Evolutionary conservation across 176 grass and related monocot species (phyloP).

Genomic region (Zoysia japonica): DNA sequence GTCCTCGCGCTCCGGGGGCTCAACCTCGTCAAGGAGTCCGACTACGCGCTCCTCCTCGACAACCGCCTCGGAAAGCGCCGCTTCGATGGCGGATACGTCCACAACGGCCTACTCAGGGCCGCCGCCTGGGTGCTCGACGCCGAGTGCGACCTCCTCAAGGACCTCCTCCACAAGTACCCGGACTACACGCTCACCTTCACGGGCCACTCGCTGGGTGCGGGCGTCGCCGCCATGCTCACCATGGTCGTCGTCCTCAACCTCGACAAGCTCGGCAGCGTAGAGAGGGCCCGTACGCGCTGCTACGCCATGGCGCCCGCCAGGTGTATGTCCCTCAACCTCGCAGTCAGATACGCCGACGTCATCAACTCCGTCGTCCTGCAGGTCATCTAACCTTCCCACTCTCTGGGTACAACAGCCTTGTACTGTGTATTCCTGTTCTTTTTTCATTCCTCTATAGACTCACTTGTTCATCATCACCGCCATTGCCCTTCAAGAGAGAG

Average conservation of each 20-base stretch:
- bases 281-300: constrained; percentile 61
- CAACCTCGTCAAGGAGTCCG: constrained; percentile 69
- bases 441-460: too few species aligned
- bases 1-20: constrained; percentile 72
- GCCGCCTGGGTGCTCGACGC: constrained; percentile 67
- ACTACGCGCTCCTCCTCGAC: constrained; percentile 75
- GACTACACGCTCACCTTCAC: constrained; percentile 77
- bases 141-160: constrained; percentile 63
- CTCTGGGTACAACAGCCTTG: neutral
- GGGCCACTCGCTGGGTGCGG: constrained; percentile 66
- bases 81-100: constrained; percentile 76
- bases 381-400: constrained; percentile 16
- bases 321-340: constrained; percentile 92
- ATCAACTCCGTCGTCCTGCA: constrained; percentile 94
- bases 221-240: constrained; percentile 73
- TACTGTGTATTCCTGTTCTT: neutral
- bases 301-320: constrained; percentile 78
- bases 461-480: neutral
- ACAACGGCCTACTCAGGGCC: constrained; percentile 75
- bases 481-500: neutral
- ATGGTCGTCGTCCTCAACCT: constrained; percentile 71
- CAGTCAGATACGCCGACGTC: constrained; percentile 81
- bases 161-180: constrained; percentile 48
- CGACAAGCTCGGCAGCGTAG: constrained; percentile 62
- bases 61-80: constrained; percentile 69